A percentile compares a stretch with the other conserved stretches of the same genome.
phyloP scores from a whole-genome alignment of 164 flowering plant genomes.

The Sextonia rubra region DNA sequence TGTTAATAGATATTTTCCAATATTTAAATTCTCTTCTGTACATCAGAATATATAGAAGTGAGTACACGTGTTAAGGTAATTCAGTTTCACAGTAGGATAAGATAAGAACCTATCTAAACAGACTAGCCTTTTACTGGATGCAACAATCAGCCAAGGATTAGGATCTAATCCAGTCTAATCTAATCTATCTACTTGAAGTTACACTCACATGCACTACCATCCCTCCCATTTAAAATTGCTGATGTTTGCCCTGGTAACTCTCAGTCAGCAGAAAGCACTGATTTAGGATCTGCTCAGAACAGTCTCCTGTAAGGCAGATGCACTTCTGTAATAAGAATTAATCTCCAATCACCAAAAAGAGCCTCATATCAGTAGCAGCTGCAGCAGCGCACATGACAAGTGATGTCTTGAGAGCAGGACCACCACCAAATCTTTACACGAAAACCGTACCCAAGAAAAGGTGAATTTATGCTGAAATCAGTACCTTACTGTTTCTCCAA shows the following conservation, averaged over 20 bases:
- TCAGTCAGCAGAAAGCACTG: slow-evolving; percentile 67
- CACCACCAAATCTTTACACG: slow-evolving; percentile 31
- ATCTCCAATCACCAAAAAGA: slow-evolving; percentile 45
- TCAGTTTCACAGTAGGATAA: too few relatives aligned
- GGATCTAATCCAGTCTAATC: too few relatives aligned
- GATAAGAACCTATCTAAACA: too few relatives aligned
- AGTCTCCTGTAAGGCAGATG: slow-evolving; percentile 43
- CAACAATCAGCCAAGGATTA: too few relatives aligned
- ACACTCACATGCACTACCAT: neutral
- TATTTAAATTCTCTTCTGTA: too few relatives aligned
- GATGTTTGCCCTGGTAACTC: slow-evolving; percentile 33
- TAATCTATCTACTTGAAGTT: too few relatives aligned
- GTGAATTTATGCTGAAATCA: slow-evolving; percentile 20
- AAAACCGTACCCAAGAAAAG: slow-evolving; percentile 72
- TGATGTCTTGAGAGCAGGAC: slow-evolving; percentile 38
- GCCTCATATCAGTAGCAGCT: slow-evolving; percentile 23
- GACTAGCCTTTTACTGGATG: too few relatives aligned
- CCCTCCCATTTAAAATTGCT: neutral
- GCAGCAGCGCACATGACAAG: slow-evolving; percentile 41
- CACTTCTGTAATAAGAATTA: slow-evolving; percentile 50
- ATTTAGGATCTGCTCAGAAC: slow-evolving; percentile 67
- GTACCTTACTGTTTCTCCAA: neutral
- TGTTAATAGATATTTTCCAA: too few relatives aligned
- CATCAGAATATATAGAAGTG: too few relatives aligned
- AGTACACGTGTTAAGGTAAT: too few relatives aligned